Base-by-base conservation (phyloP, 164 flowering plant genomes). In the Protea cynaroides region DNA sequence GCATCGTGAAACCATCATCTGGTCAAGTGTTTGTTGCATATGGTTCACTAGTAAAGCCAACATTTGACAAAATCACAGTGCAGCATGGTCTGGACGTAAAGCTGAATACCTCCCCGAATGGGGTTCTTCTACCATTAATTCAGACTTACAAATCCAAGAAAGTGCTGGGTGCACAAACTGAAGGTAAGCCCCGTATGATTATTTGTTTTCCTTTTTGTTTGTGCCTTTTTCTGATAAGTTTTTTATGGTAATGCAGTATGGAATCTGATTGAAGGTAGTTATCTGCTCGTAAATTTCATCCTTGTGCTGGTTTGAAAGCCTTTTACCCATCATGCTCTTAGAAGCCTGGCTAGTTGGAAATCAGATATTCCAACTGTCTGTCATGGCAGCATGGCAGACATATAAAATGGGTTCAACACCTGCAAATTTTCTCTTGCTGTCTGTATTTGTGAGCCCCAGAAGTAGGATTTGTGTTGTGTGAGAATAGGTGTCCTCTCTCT, bases 31-130 rank as follows among this genome's bases (percentile, higher is more conserved):
- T 81, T 84, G 71, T 81, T 79, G 93, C 90, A 38, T 76, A 71
- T 80, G 97, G 97, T 67, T 82, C 84, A 69, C 65, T 84, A 17
- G 72, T 91, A 58, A 94, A 88, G 81, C 97, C 97, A 29, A 69
- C 80, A 40, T 94, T 94, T 76, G 90, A 85, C 78, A 94, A 82
- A 75, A 64, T 86, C 57, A 7, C 79, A 37, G 84, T 94, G 69
- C 78, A 79, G 14, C 71, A 72, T 76, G 97, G 96, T 19, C 60
- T 59, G 56, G 93, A 89, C 62, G 47, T 91, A 25, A 73, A 49
- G 69, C 64, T 94, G 65, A 72, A 58, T 38, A 68, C 74, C 71
- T 80, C 84, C 55, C 72, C 52, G 9, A 84, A 82, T 68, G 97
- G 93, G 13, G 68, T 85, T 34, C 92, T 94, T 69, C 76, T 94